Evolutionary conservation across 352 stramenopile species (phyloP).

Genomic region (Globisporangium canariense): DNA sequence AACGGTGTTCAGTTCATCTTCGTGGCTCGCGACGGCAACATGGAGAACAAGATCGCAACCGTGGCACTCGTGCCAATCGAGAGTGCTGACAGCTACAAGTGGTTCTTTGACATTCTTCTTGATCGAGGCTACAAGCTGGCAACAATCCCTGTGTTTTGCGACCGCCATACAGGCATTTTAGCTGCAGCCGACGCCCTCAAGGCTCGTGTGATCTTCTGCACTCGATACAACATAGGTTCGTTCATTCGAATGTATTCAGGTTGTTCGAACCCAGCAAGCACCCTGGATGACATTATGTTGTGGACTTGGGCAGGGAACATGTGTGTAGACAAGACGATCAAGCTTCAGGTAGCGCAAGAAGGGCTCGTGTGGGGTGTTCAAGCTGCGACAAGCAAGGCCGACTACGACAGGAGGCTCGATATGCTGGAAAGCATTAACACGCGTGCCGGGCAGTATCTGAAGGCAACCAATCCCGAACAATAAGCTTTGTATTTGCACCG

Average conservation of each 20-base stretch:
- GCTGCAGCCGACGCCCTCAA: background rate
- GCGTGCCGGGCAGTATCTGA: background rate
- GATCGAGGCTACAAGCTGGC: background rate
- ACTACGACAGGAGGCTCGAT: background rate
- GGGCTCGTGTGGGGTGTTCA: background rate
- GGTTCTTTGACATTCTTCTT: background rate
- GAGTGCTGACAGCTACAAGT: background rate
- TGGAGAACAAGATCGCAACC: conserved; percentile 21
- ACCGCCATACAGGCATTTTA: background rate
- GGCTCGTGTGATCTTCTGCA: background rate
- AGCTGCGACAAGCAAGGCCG: no score
- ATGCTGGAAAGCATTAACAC: background rate
- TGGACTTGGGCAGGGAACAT: conserved; percentile 1
- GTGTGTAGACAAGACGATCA: background rate
- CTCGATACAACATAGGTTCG: background rate
- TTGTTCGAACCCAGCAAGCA: no score
- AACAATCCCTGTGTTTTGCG: background rate
- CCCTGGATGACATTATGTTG: no score
- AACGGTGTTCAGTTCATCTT: conserved; percentile 24
- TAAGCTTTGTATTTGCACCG: background rate
- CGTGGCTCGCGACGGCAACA: conserved; percentile 23
- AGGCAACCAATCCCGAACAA: background rate
- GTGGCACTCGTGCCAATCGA: conserved; percentile 17
- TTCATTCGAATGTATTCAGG: no score
- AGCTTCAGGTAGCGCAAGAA: background rate